Percentiles rank a stretch among this genome's conserved stretches.
Conservation (phyloP, 495 filamentous ascomycete species). For the Aspergillus conjunctus region DNA sequence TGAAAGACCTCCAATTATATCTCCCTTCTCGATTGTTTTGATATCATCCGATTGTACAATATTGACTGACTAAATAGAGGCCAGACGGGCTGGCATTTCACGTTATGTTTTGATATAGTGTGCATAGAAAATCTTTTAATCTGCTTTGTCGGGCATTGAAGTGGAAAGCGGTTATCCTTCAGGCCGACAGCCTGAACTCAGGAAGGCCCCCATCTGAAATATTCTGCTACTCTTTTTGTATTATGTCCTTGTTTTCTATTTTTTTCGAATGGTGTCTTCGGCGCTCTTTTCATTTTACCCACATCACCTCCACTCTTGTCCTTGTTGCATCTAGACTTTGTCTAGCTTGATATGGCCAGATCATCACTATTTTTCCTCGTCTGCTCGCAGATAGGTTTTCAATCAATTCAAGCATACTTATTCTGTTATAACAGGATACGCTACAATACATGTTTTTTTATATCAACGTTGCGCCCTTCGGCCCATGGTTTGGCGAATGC, state of each 20-base stretch:
- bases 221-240: background rate
- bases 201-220: background rate
- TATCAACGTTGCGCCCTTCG: too few relatives aligned
- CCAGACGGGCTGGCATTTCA: constrained; percentile 41
- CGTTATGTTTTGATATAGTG: constrained; percentile 37
- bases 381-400: background rate
- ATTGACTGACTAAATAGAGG: constrained; percentile 43
- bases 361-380: background rate
- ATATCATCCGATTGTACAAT: constrained; percentile 48
- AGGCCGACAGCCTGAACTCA: background rate
- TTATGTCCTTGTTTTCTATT: constrained; percentile 1
- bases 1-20: constrained; percentile 19
- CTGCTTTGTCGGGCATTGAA: constrained; percentile 16
- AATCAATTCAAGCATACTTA: background rate
- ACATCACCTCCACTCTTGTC: constrained; percentile 35
- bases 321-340: constrained; percentile 33
- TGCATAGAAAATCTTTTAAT: constrained; percentile 23
- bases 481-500: too few relatives aligned
- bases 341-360: constrained; percentile 25
- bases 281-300: constrained; percentile 24
- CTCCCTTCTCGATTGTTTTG: constrained; percentile 33
- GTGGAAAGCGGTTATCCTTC: constrained; percentile 1
- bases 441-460: too few relatives aligned
- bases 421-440: too few relatives aligned
- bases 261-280: constrained; percentile 35